A percentile compares a stretch with the other conserved stretches of the same genome.
Conservation (phyloP, 192 early-diverging fungal genomes). For the Dispira simplex region DNA sequence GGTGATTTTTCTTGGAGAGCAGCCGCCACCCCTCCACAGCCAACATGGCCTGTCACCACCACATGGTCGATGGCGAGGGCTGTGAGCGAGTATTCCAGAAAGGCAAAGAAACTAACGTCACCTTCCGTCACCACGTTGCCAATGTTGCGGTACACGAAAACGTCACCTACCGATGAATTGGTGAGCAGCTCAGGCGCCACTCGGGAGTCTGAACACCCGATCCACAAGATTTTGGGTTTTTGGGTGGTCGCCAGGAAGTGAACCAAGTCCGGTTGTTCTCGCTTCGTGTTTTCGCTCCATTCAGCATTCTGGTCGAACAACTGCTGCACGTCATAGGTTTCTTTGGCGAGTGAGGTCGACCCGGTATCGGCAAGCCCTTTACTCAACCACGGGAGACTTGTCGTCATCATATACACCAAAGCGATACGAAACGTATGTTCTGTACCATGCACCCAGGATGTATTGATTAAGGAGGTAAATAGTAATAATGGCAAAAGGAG, state of each 20-base stretch:
- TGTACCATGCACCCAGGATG: too few species aligned
- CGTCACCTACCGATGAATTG: constrained; percentile 35
- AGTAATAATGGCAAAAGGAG: too few species aligned
- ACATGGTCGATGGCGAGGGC: constrained; percentile 72
- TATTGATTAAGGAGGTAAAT: too few species aligned
- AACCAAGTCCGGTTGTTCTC: neutral
- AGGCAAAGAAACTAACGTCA: constrained; percentile 56
- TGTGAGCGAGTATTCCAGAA: constrained; percentile 76
- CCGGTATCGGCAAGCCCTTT: too few species aligned
- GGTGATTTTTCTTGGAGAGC: constrained; percentile 27
- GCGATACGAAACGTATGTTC: too few species aligned
- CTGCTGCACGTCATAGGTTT: too few species aligned
- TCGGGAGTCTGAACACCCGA: constrained; percentile 9
- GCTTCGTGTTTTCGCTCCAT: too few species aligned
- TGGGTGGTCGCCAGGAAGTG: neutral
- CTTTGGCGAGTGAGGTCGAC: too few species aligned
- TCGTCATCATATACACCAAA: too few species aligned
- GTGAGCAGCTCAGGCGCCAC: neutral
- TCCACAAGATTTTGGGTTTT: constrained; percentile 1
- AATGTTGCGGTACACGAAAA: constrained; percentile 87
- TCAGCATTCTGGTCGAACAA: too few species aligned
- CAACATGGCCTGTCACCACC: constrained; percentile 45
- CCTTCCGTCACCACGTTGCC: constrained; percentile 61
- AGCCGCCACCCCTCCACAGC: constrained; percentile 41
- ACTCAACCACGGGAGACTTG: too few species aligned